These are phyloP conservation scores for Lignosus rhinocerotis DNA, from an alignment of 1,284 basidiomycete species.

Conservation along the genomic window DNA sequence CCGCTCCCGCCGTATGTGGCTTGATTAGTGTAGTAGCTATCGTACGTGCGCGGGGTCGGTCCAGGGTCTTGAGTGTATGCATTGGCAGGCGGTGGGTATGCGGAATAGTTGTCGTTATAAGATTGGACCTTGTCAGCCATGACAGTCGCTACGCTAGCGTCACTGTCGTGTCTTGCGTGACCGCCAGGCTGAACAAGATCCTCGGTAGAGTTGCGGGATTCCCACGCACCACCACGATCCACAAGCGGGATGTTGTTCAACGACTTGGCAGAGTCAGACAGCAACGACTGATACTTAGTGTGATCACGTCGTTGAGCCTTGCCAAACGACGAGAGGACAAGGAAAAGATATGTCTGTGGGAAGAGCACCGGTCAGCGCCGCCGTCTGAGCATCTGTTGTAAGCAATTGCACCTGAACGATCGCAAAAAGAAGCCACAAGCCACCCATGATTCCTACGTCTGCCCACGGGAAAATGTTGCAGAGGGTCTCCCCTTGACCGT, in stretches of 20 bases:
- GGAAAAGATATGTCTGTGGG: conserved; percentile 66
- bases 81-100: conserved; percentile 33
- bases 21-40: conserved; percentile 24
- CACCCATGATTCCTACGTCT: conserved; percentile 88
- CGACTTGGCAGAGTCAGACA: conserved; percentile 62
- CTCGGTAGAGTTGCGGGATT: conserved; percentile 61
- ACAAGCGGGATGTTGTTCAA: conserved; percentile 67
- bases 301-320: conserved; percentile 77
- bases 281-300: conserved; percentile 73
- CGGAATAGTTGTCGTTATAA: conserved; percentile 40
- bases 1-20: conserved; percentile 23
- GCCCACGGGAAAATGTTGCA: conserved; percentile 91
- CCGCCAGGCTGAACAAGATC: conserved; percentile 25
- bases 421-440: conserved; percentile 77
- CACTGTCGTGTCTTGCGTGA: conserved; percentile 47
- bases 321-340: conserved; percentile 75
- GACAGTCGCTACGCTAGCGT: conserved; percentile 56
- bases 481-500: conserved; percentile 62
- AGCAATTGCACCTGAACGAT: conserved; percentile 63
- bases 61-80: conserved; percentile 46
- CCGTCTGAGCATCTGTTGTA: neutral
- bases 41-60: conserved; percentile 42
- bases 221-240: conserved; percentile 70
- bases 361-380: neutral
- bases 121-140: conserved; percentile 50